Conservation (phyloP, 2,329 filamentous ascomycete species). For the Cryphonectria naterciae region DNA sequence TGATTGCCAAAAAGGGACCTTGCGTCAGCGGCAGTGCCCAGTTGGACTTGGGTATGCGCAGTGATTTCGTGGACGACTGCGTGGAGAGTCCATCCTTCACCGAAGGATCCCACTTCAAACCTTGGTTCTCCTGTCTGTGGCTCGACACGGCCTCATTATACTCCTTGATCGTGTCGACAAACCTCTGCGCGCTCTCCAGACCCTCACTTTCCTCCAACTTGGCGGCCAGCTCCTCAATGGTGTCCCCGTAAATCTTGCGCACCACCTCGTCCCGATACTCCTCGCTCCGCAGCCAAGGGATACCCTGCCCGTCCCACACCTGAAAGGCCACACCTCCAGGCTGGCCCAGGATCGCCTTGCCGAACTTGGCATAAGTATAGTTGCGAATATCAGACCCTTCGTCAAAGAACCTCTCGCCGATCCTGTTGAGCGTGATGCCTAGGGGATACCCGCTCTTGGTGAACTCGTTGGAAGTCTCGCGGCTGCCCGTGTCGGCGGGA, state of each 20-base stretch:
- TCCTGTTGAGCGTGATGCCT: conserved; percentile 65
- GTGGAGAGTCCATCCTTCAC: conserved; percentile 66
- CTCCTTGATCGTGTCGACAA: conserved; percentile 55
- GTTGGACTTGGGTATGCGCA: conserved; percentile 64
- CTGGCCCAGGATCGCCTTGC: conserved; percentile 63
- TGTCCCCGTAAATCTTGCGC: conserved; percentile 52
- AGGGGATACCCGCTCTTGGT: conserved; percentile 72
- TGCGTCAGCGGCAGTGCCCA: conserved; percentile 65
- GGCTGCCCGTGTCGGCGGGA: conserved; percentile 56
- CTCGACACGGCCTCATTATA: conserved; percentile 62
- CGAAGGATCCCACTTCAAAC: conserved; percentile 59
- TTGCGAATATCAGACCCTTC: conserved; percentile 69
- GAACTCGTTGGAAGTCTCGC: conserved; percentile 65
- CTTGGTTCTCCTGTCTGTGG: conserved; percentile 49
- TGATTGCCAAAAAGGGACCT: conserved; percentile 64
- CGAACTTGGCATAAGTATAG: conserved; percentile 70
- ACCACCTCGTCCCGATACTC: conserved; percentile 66
- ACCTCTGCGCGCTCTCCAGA: conserved; percentile 48
- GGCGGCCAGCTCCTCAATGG: conserved; percentile 59
- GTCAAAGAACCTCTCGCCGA: conserved; percentile 66
- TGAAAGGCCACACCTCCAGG: conserved; percentile 64
- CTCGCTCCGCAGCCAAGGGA: conserved; percentile 59
- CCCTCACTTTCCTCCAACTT: conserved; percentile 50
- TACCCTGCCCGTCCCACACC: conserved; percentile 61
- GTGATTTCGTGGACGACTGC: conserved; percentile 48